Base-by-base conservation (phyloP, 2,329 filamentous ascomycete genomes). In the Ophiostoma ips region DNA sequence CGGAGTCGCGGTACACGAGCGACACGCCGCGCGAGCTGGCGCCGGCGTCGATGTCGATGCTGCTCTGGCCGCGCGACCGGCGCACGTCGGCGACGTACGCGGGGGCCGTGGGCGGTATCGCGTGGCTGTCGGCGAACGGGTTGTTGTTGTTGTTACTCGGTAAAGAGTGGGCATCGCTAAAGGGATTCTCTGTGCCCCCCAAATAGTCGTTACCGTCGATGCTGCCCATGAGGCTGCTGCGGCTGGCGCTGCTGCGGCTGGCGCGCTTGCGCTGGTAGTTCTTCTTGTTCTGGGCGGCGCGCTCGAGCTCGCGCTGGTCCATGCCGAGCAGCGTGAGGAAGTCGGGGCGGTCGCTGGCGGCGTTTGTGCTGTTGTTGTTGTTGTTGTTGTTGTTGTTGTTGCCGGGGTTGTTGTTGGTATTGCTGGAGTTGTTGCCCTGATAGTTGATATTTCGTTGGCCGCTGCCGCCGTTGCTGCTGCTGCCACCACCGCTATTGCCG, bases 101-200 rank as follows among this genome's bases (percentile, higher is more conserved):
- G 33, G 33, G 45, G 30, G 30, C 36, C 58, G 46, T 61, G 55
- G 36, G 46, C 55, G 28, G 13, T 8, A 72, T 64, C 12, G 71
- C 71, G 53, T 76, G 70, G 10, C 61, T 59, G 50, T 77, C 73
- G 5, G 67, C 67, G 55, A 77, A 77, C 2, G 72, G 71, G 12
- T 40, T 19, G 8, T 21, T 38, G 36, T 18, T 36, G 13, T 16
- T 16, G 15, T 16, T 37, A 18, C 12, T 18, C 64, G 3, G 64
- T 55, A 31, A 68, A 56, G 28, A 64, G 55, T 75, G 70, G 43
- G 59, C 57, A 55, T 78, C 75, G 13, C 68, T 69, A 57, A 76
- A 76, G 3, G 72, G 72, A 53, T 75, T 57, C 45, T 49, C 48
- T 40, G 53, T 48, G 49, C 53, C 51, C 18, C 53, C 51, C 18